These are phyloP conservation scores for Vigna trinervia DNA, from an alignment of 306 rosid genomes.

Conservation along the genomic window DNA sequence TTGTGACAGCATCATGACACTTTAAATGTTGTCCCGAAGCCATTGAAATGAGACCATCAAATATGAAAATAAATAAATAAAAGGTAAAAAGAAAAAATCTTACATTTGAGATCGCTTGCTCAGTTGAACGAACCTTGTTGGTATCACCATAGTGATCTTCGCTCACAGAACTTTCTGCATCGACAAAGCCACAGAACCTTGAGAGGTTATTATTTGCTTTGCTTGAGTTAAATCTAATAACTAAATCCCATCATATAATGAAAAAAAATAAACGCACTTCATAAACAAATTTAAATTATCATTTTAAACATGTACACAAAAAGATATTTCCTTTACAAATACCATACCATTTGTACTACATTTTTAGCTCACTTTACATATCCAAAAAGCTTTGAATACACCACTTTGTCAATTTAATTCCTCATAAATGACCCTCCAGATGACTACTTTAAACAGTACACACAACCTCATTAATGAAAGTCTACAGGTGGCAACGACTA, in stretches of 20 bases:
- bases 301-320: neutral
- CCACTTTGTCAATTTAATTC: neutral
- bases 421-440: neutral
- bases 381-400: conserved; percentile 3
- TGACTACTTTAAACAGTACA: neutral
- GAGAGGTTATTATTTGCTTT: conserved; percentile 32
- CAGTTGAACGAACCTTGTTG: conserved; percentile 48
- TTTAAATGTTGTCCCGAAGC: neutral
- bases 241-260: neutral
- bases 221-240: conserved; percentile 1
- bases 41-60: conserved; percentile 17
- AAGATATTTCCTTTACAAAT: conserved; percentile 2
- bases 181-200: conserved; percentile 43
- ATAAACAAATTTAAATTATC: conserved; percentile 23
- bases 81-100: conserved; percentile 34
- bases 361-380: neutral
- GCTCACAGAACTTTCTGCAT: conserved; percentile 64
- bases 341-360: neutral
- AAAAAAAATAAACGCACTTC: neutral
- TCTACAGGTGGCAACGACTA: neutral
- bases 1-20: conserved; percentile 9
- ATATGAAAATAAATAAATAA: neutral
- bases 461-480: conserved; percentile 1
- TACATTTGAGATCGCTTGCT: conserved; percentile 55
- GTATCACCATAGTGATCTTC: conserved; percentile 57